These are phyloP conservation scores for Nidula microcarpa DNA, from an alignment of 768 basidiomycete genomes.

Conservation along the genomic window DNA sequence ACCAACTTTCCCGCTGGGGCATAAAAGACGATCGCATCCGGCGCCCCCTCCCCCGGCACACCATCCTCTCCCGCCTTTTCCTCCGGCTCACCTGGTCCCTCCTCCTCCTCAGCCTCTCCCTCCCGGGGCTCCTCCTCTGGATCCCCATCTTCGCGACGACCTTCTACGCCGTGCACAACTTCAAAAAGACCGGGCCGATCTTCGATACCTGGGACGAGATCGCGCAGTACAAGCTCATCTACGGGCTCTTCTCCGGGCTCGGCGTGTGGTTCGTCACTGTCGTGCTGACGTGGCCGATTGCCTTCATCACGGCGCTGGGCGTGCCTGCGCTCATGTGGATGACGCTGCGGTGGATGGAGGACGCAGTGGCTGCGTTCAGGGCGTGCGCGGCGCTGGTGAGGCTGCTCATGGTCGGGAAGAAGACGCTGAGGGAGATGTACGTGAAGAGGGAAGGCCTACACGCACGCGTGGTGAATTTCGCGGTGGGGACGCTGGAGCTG, in stretches of 20 bases:
- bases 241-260: constrained; percentile 73
- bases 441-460: constrained; percentile 55
- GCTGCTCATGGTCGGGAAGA: constrained; percentile 59
- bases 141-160: constrained; percentile 72
- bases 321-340: constrained; percentile 87
- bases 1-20: constrained; percentile 59
- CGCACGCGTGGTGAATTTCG: constrained; percentile 63
- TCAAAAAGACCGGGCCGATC: constrained; percentile 78
- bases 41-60: constrained; percentile 49
- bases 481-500: constrained; percentile 52
- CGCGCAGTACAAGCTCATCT: constrained; percentile 84
- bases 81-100: constrained; percentile 64
- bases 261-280: constrained; percentile 59
- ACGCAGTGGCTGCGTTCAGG: constrained; percentile 74
- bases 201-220: constrained; percentile 91
- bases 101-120: constrained; percentile 58
- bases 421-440: constrained; percentile 50
- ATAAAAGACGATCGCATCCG: constrained; percentile 88
- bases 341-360: constrained; percentile 84
- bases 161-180: constrained; percentile 65
- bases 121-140: constrained; percentile 84
- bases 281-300: constrained; percentile 60
- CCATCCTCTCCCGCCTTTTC: constrained; percentile 59
- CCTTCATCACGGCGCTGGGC: constrained; percentile 49
- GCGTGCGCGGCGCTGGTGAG: constrained; percentile 63